phyloP scores from a whole-genome alignment of 306 rosid genomes.

The Carpinus viminea region DNA sequence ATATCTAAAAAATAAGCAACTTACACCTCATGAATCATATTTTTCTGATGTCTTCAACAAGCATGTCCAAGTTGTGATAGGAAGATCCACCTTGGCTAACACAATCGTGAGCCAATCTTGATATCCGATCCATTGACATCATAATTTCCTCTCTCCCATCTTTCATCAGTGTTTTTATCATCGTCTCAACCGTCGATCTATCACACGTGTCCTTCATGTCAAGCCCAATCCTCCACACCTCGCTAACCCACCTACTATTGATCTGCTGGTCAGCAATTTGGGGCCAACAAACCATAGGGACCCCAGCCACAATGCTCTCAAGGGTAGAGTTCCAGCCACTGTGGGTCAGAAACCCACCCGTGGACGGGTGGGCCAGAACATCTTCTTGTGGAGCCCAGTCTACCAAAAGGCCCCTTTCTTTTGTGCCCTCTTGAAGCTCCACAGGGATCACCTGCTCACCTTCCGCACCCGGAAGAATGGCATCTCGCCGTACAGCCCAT shows the following conservation, averaged over 20 bases:
- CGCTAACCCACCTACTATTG: conserved; percentile 25
- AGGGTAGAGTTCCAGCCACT: neutral
- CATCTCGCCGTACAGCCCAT: conserved; percentile 39
- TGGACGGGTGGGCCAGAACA: conserved; percentile 29
- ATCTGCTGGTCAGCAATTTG: conserved; percentile 19
- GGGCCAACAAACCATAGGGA: conserved; percentile 35
- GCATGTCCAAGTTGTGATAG: conserved; percentile 10
- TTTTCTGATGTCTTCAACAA: conserved; percentile 22
- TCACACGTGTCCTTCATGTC: conserved; percentile 46
- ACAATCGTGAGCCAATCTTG: conserved; percentile 13
- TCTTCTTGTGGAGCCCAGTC: conserved; percentile 44
- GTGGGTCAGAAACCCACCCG: conserved; percentile 37
- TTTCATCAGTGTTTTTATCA: conserved; percentile 30
- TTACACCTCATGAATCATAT: no score
- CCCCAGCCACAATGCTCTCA: neutral
- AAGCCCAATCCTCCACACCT: conserved; percentile 35
- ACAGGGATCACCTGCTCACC: neutral
- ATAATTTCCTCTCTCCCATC: conserved; percentile 20
- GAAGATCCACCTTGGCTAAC: conserved; percentile 34
- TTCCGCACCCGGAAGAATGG: neutral
- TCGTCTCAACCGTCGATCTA: conserved; percentile 11
- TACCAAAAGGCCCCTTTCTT: conserved; percentile 23
- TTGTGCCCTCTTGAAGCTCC: conserved; percentile 17
- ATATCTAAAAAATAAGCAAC: no score
- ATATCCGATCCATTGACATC: conserved; percentile 4